A percentile compares a stretch with the other conserved stretches of the same genome.
phyloP scores from a whole-genome alignment of 140 eudicot species.

The Senecio squalidus region DNA sequence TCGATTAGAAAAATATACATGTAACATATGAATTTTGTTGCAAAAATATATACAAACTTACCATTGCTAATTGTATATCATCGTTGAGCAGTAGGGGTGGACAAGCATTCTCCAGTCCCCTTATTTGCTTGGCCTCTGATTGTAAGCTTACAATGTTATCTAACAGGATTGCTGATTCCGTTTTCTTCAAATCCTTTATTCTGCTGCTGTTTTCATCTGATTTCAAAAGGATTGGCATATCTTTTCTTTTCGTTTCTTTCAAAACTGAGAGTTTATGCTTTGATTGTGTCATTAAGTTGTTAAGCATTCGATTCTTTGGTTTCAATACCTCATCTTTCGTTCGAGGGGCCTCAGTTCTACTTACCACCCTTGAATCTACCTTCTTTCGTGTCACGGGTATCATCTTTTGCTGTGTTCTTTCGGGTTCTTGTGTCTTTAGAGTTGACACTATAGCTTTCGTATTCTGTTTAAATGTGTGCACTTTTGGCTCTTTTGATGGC shows the following conservation, averaged over 20 bases:
- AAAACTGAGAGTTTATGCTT: conserved; percentile 30
- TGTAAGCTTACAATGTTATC: conserved; percentile 41
- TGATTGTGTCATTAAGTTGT: conserved; percentile 21
- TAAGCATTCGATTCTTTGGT: conserved; percentile 24
- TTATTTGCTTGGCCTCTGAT: no score
- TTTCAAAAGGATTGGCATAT: conserved; percentile 8
- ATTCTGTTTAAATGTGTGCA: conserved; percentile 11
- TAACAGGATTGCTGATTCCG: conserved; percentile 18
- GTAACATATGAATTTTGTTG: no score
- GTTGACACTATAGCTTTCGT: conserved; percentile 24
- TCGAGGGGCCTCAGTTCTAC: conserved; percentile 23
- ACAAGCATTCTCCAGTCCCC: no score
- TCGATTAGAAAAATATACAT: no score
- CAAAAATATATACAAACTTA: no score
- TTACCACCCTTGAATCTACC: conserved; percentile 19
- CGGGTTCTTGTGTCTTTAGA: conserved; percentile 12
- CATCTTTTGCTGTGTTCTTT: conserved; percentile 21
- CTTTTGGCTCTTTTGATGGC: conserved; percentile 7
- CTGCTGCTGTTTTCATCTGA: conserved; percentile 28
- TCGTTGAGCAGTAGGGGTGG: no score
- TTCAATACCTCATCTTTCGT: conserved; percentile 41
- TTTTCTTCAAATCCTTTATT: not conserved
- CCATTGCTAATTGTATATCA: no score
- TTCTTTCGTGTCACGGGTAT: conserved; percentile 27
- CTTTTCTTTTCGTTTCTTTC: conserved; percentile 37